Base-by-base conservation (phyloP, 1,284 basidiomycete species). In the Somion occarium region DNA sequence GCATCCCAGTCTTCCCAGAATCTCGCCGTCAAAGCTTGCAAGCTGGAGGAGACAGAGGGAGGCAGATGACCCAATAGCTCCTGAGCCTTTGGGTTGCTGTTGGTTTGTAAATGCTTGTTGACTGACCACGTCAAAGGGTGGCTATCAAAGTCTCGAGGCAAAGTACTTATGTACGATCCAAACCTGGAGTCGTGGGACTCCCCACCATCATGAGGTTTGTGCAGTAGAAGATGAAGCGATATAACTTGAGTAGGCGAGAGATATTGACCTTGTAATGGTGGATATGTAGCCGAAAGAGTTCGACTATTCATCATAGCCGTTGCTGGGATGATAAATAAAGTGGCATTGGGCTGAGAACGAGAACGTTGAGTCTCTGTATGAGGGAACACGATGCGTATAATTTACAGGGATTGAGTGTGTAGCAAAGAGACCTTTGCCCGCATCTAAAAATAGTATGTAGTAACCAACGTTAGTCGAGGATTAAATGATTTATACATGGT, bases 121-220 rank as follows among this genome's bases (percentile, higher is more conserved):
- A 83, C 71, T n/a, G 80, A 58, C 87, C 88, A 89, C 12, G 81
- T 78, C 13, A 93, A 70, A 9, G 92, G 92, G 70, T 94, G 92
- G 53, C 66, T 74, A 52, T 69, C 74, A 63, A 94, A 93, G 37
- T 80, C 69, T 49, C 64, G 63, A 2, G 91, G 92, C 15, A 95
- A 69, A 0, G 81, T 76, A 1, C 83, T 82, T 49, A 94, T 82
- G 61, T 91, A 94, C 2, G 83, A 80, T 20, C 83, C 81, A 68
- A 88, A 93, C n/a, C 66, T 62, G 53, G 77, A 73, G 58, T 91
- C 83, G 19, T 54, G 51, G 26, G 80, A 82, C 13, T 70, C 69
- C 5, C 61, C 54, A 11, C 65, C 61, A 38, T 52, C 54, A 12
- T 45, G 23, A 2, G 61, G 70, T 44, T 58, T 61, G 51, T 69